Percentiles rank a stretch among this genome's conserved stretches.
Conservation (phyloP, 441 rosid genomes). For the Rhodomyrtus psidioides region DNA sequence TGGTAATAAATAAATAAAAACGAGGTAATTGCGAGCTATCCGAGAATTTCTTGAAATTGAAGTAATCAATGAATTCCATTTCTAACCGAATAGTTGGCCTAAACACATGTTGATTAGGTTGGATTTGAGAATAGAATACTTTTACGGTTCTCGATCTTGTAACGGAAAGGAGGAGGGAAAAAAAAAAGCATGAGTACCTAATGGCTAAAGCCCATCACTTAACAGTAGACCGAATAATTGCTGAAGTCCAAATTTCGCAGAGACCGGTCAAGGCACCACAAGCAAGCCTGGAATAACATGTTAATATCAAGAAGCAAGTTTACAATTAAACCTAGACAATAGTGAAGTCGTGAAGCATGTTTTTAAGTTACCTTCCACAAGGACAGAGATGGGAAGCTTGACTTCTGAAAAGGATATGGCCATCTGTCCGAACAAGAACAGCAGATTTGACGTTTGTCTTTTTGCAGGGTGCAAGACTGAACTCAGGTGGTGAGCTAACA, state of each 20-base stretch:
- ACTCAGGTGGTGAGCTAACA: neutral
- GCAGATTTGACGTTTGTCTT: neutral
- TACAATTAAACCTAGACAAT: neutral
- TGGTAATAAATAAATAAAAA: neutral
- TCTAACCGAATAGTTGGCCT: neutral
- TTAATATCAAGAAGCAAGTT: neutral
- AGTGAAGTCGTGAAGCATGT: neutral
- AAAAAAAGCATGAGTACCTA: no score
- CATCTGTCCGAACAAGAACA: neutral
- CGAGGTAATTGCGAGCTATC: neutral
- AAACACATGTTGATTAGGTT: neutral
- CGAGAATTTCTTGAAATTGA: neutral
- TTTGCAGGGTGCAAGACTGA: neutral
- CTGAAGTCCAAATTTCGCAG: neutral
- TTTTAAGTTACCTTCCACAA: neutral
- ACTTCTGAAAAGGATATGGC: neutral
- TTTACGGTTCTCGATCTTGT: neutral
- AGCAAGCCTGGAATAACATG: neutral
- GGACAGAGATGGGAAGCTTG: neutral
- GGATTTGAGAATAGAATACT: neutral
- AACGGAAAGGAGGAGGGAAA: no score
- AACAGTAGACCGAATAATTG: neutral
- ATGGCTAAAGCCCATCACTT: neutral
- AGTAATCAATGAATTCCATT: neutral
- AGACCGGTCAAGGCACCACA: neutral